Percentiles rank a stretch among this genome's conserved stretches.
Conservation (phyloP, 805 yeast genomes). For the Komagataella populi region DNA sequence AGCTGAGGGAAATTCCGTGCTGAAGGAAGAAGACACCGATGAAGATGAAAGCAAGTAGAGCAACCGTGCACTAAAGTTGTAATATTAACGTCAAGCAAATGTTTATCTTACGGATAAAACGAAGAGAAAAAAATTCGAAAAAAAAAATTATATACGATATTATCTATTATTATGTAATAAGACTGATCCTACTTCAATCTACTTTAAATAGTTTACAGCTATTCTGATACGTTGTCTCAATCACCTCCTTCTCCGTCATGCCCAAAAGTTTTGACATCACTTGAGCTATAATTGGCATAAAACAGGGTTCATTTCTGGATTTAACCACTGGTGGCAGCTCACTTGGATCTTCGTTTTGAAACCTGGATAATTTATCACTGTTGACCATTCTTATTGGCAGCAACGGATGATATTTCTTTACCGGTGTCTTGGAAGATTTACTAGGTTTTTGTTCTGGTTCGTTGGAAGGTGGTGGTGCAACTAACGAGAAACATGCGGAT, state of each 20-base stretch:
- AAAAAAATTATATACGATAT: not conserved
- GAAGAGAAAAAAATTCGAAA: not conserved
- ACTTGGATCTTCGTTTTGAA: conserved; percentile 12
- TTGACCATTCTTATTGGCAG: conserved; percentile 55
- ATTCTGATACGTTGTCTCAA: conserved; percentile 37
- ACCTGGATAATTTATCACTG: conserved; percentile 32
- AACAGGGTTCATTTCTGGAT: conserved; percentile 88
- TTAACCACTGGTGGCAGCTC: conserved; percentile 41
- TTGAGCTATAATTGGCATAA: conserved; percentile 67
- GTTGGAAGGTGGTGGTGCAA: conserved; percentile 30
- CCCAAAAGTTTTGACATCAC: conserved; percentile 40
- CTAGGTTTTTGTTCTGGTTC: conserved; percentile 30
- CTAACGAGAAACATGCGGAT: conserved; percentile 42
- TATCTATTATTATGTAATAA: not conserved
- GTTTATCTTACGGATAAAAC: not conserved
- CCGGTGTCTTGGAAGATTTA: conserved; percentile 8
- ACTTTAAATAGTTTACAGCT: conserved; percentile 29
- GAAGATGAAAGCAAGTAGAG: not conserved
- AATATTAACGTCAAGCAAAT: not conserved
- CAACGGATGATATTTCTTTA: conserved; percentile 26
- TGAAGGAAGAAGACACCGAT: not conserved
- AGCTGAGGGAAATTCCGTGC: not conserved
- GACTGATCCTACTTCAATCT: not conserved
- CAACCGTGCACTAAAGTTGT: not conserved
- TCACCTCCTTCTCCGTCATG: conserved; percentile 26